Conservation (phyloP, 768 basidiomycete species). For the Steccherinum ochraceum region DNA sequence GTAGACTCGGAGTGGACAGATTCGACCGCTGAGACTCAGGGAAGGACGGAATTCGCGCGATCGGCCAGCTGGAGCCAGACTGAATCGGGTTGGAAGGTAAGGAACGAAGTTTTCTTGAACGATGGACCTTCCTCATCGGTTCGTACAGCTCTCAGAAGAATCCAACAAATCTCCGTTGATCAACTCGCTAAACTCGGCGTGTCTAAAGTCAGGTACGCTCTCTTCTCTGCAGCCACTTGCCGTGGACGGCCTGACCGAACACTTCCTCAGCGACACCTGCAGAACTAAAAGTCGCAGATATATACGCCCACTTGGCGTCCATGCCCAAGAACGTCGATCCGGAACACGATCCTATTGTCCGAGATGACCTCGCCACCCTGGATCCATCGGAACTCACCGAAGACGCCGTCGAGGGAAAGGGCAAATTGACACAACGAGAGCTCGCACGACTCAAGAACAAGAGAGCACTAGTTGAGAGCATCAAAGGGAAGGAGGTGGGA, state of each 20-base stretch:
- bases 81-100: conserved; percentile 23
- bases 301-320: conserved; percentile 50
- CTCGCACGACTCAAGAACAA: conserved; percentile 48
- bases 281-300: conserved; percentile 47
- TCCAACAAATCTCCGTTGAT: conserved; percentile 30
- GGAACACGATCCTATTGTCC: conserved; percentile 36
- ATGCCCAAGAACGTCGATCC: conserved; percentile 55
- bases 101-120: conserved; percentile 25
- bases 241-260: no score
- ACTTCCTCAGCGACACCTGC: conserved; percentile 35
- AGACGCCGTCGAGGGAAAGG: conserved; percentile 10
- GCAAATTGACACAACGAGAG: conserved; percentile 35
- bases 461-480: conserved; percentile 33
- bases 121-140: no score
- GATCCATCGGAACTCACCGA: conserved; percentile 3
- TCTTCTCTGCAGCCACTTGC: neutral
- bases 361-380: conserved; percentile 17
- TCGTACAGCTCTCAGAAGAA: no score
- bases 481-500: conserved; percentile 13
- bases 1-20: conserved; percentile 41
- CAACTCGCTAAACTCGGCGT: conserved; percentile 38
- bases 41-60: neutral
- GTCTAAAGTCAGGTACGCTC: conserved; percentile 39
- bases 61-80: conserved; percentile 20
- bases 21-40: conserved; percentile 5